phyloP scores from a whole-genome alignment of 352 stramenopile species.

The Elongisporangium prolatum region DNA sequence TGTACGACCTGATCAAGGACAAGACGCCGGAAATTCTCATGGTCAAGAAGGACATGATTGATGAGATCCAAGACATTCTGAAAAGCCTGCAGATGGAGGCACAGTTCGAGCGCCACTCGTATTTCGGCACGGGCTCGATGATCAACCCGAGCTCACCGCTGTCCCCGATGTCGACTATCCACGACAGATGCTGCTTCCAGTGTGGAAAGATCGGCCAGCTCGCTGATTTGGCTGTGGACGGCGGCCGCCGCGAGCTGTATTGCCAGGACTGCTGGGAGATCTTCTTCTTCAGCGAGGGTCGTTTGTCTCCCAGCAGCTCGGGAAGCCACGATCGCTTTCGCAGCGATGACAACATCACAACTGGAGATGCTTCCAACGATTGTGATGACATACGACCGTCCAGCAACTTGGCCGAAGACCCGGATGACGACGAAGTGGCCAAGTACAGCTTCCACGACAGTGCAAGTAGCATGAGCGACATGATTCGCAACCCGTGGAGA shows the following conservation, averaged over 20 bases:
- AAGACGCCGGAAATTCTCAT: constrained; percentile 48
- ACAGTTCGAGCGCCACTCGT: constrained; percentile 74
- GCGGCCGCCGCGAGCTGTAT: constrained; percentile 39
- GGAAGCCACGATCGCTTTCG: neutral
- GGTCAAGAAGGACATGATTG: constrained; percentile 68
- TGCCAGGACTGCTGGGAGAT: constrained; percentile 77
- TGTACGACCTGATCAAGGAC: constrained; percentile 52
- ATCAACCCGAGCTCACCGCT: constrained; percentile 13
- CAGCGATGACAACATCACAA: constrained; percentile 18
- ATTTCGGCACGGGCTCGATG: constrained; percentile 42
- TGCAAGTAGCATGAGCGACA: constrained; percentile 42
- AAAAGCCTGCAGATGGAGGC: constrained; percentile 73
- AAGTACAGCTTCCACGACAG: constrained; percentile 82
- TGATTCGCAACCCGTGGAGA: constrained; percentile 43
- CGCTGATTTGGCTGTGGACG: constrained; percentile 44
- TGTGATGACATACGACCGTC: constrained; percentile 4
- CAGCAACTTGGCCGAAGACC: constrained; percentile 17
- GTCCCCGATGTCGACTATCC: constrained; percentile 14
- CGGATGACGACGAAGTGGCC: constrained; percentile 33
- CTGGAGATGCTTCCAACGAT: constrained; percentile 5
- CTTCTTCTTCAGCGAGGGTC: constrained; percentile 62
- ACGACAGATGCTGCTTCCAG: constrained; percentile 36
- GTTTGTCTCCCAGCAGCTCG: constrained; percentile 9
- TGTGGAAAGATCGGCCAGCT: constrained; percentile 53
- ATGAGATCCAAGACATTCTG: constrained; percentile 79